phyloP scores from a whole-genome alignment of 495 filamentous ascomycete genomes.

The Penicillium ucsense region DNA sequence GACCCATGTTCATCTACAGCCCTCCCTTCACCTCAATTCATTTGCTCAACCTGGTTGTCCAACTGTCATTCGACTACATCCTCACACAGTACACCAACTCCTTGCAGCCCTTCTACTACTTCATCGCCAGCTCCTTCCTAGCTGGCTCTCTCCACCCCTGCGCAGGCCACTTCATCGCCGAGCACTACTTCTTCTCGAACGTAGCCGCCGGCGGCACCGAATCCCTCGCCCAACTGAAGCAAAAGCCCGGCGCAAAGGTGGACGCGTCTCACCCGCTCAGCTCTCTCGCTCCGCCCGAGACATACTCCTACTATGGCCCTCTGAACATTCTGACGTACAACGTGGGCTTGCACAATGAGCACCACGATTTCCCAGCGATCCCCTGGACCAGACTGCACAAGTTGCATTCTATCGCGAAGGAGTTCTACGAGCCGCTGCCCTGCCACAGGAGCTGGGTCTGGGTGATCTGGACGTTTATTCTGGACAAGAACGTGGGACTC shows the following conservation, averaged over 20 bases:
- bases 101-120: conserved; percentile 57
- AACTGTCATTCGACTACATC: conserved; percentile 68
- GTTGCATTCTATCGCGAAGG: conserved; percentile 70
- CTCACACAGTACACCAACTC: conserved; percentile 48
- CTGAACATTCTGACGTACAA: conserved; percentile 94
- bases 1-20: conserved; percentile 89
- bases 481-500: conserved; percentile 77
- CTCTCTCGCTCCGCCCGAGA: conserved; percentile 68
- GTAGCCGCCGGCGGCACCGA: conserved; percentile 47
- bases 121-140: conserved; percentile 80
- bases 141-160: conserved; percentile 91
- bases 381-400: conserved; percentile 79
- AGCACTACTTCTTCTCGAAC: conserved; percentile 94
- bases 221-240: conserved; percentile 35
- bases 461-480: conserved; percentile 91
- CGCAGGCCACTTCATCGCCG: conserved; percentile 96
- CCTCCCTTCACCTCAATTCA: conserved; percentile 83
- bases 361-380: conserved; percentile 96
- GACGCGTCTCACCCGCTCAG: conserved; percentile 30
- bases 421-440: conserved; percentile 89
- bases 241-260: conserved; percentile 12
- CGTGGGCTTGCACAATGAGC: conserved; percentile 95
- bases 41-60: conserved; percentile 63
- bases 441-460: conserved; percentile 81
- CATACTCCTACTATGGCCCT: conserved; percentile 91